Conservation (phyloP, 345 rosid genomes). For the Melaleuca quinquenervia region DNA sequence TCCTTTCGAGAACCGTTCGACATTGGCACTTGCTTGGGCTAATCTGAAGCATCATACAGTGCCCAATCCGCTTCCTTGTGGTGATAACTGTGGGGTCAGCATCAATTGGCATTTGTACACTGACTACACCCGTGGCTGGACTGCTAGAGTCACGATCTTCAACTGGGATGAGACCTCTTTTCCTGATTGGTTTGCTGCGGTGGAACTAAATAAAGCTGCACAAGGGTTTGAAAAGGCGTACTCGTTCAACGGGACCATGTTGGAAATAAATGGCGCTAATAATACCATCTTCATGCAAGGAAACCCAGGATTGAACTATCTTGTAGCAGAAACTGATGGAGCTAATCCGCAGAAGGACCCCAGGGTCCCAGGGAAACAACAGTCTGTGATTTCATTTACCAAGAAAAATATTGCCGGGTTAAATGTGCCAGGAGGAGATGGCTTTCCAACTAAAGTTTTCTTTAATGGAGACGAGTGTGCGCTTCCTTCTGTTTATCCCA, state of each 20-base stretch:
- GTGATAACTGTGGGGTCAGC: slow-evolving; percentile 88
- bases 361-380: slow-evolving; percentile 91
- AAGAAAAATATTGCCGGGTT: slow-evolving; percentile 70
- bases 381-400: slow-evolving; percentile 70
- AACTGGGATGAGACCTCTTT: slow-evolving; percentile 75
- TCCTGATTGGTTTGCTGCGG: slow-evolving; percentile 84
- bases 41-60: slow-evolving; percentile 34
- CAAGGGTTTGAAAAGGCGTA: slow-evolving; percentile 68
- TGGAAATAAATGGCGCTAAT: slow-evolving; percentile 33
- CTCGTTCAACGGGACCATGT: slow-evolving; percentile 65
- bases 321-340: slow-evolving; percentile 55
- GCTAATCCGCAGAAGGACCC: slow-evolving; percentile 49
- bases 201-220: slow-evolving; percentile 52
- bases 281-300: slow-evolving; percentile 75
- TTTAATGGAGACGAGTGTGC: slow-evolving; percentile 95
- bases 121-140: slow-evolving; percentile 76
- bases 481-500: slow-evolving; percentile 53
- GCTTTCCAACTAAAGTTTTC: slow-evolving; percentile 83
- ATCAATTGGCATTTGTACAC: slow-evolving; percentile 83
- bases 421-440: slow-evolving; percentile 61
- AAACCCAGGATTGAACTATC: slow-evolving; percentile 63
- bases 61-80: slow-evolving; percentile 79
- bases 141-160: slow-evolving; percentile 79
- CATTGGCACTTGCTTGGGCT: slow-evolving; percentile 60
- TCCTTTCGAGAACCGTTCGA: slow-evolving; percentile 77